Conservation (phyloP, 805 yeast species). For the Sungouiella blattae region DNA sequence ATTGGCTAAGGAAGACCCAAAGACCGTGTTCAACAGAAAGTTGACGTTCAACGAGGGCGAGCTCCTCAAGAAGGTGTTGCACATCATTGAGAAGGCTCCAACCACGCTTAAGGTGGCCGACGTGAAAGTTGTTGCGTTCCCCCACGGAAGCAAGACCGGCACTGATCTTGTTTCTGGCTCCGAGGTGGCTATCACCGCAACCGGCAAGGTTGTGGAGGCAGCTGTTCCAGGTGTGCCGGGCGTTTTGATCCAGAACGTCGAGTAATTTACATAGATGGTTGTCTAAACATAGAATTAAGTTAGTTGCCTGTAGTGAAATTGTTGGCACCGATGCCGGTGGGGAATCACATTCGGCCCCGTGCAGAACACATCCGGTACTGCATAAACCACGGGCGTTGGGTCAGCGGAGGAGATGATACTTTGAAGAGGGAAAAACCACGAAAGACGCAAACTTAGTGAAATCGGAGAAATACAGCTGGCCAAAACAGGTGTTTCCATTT, state of each 20-base stretch:
- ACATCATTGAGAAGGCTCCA: conserved; percentile 61
- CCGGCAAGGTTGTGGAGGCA: conserved; percentile 68
- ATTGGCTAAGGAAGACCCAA: conserved; percentile 64
- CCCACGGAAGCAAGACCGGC: conserved; percentile 62
- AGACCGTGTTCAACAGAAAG: conserved; percentile 84
- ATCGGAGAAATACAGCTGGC: too few species aligned
- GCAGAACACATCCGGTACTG: too few species aligned
- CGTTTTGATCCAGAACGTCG: conserved; percentile 63
- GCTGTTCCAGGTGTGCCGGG: conserved; percentile 96
- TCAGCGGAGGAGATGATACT: too few species aligned
- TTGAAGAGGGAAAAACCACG: too few species aligned
- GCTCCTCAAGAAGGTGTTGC: conserved; percentile 53
- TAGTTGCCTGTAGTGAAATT: too few species aligned
- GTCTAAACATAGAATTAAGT: too few species aligned
- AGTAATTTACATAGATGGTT: conserved; percentile 5
- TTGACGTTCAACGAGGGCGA: conserved; percentile 76
- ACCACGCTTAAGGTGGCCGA: conserved; percentile 51
- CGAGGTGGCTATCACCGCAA: conserved; percentile 59
- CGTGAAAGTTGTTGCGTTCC: conserved; percentile 59
- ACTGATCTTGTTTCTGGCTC: conserved; percentile 65
- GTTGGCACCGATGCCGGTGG: too few species aligned
- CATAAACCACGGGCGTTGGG: too few species aligned
- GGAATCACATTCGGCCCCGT: too few species aligned
- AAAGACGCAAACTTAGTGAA: too few species aligned
- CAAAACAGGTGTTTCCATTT: too few species aligned